A percentile compares a stretch with the other conserved stretches of the same genome.
Conservation (phyloP, 441 rosid species). For the Flueggea neowawraea region DNA sequence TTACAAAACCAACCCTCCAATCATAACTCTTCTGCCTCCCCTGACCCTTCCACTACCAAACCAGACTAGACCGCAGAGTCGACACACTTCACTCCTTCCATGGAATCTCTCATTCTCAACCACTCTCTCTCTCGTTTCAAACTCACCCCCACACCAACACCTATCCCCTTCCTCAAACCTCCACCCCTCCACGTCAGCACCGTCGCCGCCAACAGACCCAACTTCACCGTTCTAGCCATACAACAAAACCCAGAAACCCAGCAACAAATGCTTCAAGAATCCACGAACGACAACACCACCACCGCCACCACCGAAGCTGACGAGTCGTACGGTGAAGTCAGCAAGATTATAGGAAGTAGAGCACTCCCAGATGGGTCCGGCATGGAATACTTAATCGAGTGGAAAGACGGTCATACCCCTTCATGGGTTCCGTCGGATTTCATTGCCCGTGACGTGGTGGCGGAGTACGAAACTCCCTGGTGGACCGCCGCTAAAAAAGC, state of each 20-base stretch:
- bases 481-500: conserved; percentile 93
- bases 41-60: not conserved
- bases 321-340: conserved; percentile 76
- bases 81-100: not conserved
- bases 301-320: conserved; percentile 33
- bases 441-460: conserved; percentile 81
- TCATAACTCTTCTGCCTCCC: not conserved
- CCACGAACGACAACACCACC: conserved; percentile 1
- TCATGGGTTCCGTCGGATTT: conserved; percentile 74
- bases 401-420: conserved; percentile 88
- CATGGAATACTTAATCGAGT: conserved; percentile 82
- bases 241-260: conserved; percentile 41
- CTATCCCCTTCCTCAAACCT: not conserved
- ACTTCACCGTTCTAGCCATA: conserved; percentile 23
- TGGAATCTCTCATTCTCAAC: conserved; percentile 6
- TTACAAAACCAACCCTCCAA: not conserved
- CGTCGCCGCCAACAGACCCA: conserved; percentile 4
- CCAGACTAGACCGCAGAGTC: not conserved
- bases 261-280: no score
- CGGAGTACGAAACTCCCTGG: conserved; percentile 90
- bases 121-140: conserved; percentile 3
- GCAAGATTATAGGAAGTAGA: conserved; percentile 75
- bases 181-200: not conserved
- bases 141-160: not conserved
- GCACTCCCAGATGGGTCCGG: conserved; percentile 35